Base-by-base conservation (phyloP, 805 yeast genomes). In the Hanseniaspora thailandica region DNA sequence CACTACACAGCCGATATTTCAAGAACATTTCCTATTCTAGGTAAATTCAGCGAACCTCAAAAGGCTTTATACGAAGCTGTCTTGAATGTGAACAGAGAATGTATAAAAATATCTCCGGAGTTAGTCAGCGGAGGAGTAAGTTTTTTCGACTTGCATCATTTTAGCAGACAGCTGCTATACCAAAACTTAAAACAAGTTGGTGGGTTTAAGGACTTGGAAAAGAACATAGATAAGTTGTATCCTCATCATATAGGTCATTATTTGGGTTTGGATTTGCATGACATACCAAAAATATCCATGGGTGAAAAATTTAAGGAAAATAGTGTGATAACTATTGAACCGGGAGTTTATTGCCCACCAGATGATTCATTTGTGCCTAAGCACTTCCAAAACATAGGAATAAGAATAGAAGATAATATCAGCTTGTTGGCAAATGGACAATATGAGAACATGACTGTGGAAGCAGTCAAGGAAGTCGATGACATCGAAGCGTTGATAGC, bases 211-310 rank as follows among this genome's bases (percentile, higher is more conserved):
- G 64, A 69, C 22, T 64, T 82, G 20, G 71, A 74, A 45, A 72
- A 71, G 30, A 69, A 81, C 49, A 72, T 76, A 5, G 73, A 80
- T 43, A 68, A 75, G 36, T 62, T 78, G 35, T 93, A 89, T 63
- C 97, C 97, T 0, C 99, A 93, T 66, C 88, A 86, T 64, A 82
- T 93, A 59, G 98, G 98, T 5, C 99, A 93, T 66, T 88, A 93
- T 62, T 71, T 93, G 36, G 99, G 99, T 0, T 69, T 93, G 34
- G 98, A 89, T 62, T 84, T 89, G 25, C 96, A 86, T 67, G 96
- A 86, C 63, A 73, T 80, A 35, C 94, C 95, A 4, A 66, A 73
- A 2, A 74, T 73, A 38, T 76, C 90, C 3, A 73, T 87, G 57
- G 71, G 70, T 53, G 72, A 74, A 22, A 69, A 69, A 31, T 64